A percentile compares a stretch with the other conserved stretches of the same genome.
phyloP scores from a whole-genome alignment of 352 stramenopile species.

The Elongisporangium anandrum region DNA sequence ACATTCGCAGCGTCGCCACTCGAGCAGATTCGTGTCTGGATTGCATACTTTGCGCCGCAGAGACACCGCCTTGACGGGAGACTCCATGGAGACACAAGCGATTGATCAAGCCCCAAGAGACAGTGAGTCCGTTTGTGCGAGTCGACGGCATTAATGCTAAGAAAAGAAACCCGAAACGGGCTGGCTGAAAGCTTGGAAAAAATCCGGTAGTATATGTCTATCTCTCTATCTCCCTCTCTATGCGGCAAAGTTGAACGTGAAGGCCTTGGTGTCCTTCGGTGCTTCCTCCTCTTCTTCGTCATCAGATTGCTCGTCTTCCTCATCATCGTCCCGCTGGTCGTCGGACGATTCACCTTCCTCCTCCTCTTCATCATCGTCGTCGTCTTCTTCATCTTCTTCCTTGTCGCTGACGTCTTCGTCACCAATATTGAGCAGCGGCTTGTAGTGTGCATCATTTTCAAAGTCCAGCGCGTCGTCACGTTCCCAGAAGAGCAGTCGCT shows the following conservation, averaged over 20 bases:
- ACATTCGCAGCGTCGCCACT: conserved; percentile 57
- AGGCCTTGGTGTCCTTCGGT: background rate
- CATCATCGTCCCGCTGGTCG: background rate
- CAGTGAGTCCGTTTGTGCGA: background rate
- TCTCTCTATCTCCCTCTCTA: background rate
- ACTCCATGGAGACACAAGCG: background rate
- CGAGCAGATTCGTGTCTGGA: conserved; percentile 52
- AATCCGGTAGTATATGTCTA: background rate
- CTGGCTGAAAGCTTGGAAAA: background rate
- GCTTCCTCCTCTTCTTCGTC: background rate
- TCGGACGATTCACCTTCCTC: background rate
- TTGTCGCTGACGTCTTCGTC: conserved; percentile 15
- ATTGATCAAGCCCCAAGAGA: no score
- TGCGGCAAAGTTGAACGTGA: background rate
- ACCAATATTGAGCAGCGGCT: conserved; percentile 28
- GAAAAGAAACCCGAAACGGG: background rate
- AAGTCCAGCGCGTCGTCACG: conserved; percentile 57
- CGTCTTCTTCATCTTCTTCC: conserved; percentile 3
- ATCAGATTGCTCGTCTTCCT: conserved; percentile 4
- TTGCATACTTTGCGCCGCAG: conserved; percentile 46
- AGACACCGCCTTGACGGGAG: background rate
- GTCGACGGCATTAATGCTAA: background rate
- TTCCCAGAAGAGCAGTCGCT: conserved; percentile 60
- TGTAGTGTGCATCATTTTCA: conserved; percentile 59
- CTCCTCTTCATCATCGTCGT: background rate